A percentile compares a stretch with the other conserved stretches of the same genome.
Conservation (phyloP, 2,329 filamentous ascomycete genomes). For the Tolypocladium ophioglossoides region DNA sequence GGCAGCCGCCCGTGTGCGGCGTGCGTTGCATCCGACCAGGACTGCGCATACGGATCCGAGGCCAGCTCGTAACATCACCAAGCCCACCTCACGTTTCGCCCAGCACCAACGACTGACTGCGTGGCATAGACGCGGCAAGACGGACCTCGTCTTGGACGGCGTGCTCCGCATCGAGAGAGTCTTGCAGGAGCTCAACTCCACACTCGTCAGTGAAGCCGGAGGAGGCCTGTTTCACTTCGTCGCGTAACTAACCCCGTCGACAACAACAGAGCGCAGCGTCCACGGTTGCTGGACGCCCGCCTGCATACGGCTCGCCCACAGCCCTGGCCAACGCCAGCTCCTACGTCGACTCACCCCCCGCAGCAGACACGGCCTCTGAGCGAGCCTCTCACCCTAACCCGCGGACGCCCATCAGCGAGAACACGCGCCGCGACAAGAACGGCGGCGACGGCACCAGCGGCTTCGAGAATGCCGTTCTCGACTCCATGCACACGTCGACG, state of each 20-base stretch:
- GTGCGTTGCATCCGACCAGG: slow-evolving; percentile 23
- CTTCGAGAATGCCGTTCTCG: slow-evolving; percentile 36
- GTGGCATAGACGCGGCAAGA: slow-evolving; percentile 28
- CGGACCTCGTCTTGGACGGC: slow-evolving; percentile 39
- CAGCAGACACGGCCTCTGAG: slow-evolving; percentile 1
- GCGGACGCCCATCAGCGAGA: slow-evolving; percentile 11
- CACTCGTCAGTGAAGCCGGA: slow-evolving; percentile 19
- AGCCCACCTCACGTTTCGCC: not conserved
- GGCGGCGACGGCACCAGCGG: slow-evolving; percentile 8
- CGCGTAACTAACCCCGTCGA: no score
- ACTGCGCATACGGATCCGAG: slow-evolving; percentile 31
- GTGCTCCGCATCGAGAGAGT: slow-evolving; percentile 35
- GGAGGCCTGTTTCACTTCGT: no score
- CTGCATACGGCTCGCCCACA: not conserved
- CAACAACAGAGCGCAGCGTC: not conserved
- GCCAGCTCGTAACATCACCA: slow-evolving; percentile 28
- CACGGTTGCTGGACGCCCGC: not conserved
- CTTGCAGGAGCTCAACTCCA: slow-evolving; percentile 32
- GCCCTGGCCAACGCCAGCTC: no score
- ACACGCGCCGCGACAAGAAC: slow-evolving; percentile 8
- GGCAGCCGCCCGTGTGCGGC: slow-evolving; percentile 33
- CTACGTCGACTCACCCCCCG: slow-evolving; percentile 3
- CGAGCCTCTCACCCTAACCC: slow-evolving; percentile 12
- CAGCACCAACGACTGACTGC: slow-evolving; percentile 13
- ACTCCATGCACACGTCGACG: slow-evolving; percentile 38